These are phyloP conservation scores for Zanthoxylum bungeanum DNA, from an alignment of 345 rosid genomes.

Conservation along the genomic window DNA sequence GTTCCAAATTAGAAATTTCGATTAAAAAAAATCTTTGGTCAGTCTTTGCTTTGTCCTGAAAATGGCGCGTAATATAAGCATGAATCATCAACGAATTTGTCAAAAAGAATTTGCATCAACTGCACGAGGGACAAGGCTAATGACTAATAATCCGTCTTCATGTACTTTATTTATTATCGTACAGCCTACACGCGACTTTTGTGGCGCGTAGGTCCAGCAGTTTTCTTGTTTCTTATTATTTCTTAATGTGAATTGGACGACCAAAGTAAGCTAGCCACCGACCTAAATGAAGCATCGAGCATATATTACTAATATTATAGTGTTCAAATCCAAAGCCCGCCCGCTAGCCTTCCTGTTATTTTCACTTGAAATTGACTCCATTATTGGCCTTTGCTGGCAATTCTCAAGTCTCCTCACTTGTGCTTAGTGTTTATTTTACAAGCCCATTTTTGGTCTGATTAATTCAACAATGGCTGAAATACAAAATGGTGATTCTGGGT, in stretches of 20 bases:
- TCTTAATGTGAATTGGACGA: constrained; percentile 38
- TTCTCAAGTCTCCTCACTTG: not conserved
- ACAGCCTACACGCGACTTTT: not conserved
- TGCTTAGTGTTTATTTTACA: constrained; percentile 10
- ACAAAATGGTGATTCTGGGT: constrained; percentile 46
- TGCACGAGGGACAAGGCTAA: not conserved
- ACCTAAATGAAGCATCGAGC: no score
- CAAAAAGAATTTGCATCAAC: not conserved
- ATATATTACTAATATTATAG: not conserved
- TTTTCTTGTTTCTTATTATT: not conserved
- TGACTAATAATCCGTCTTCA: no score
- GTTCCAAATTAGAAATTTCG: not conserved
- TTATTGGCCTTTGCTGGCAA: not conserved
- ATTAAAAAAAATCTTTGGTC: not conserved
- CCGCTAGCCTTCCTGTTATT: not conserved
- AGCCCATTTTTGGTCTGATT: not conserved
- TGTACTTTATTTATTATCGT: not conserved
- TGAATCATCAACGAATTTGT: not conserved
- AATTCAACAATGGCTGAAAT: constrained; percentile 27
- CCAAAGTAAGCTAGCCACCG: constrained; percentile 20
- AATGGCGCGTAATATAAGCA: constrained; percentile 4
- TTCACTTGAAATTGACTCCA: not conserved
- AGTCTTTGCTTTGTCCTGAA: not conserved
- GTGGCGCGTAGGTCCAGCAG: constrained; percentile 2
- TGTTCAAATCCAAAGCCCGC: constrained; percentile 34